A percentile compares a stretch with the other conserved stretches of the same genome.
Conservation (phyloP, 352 stramenopile genomes). For the Thalassiosira mediterranea region DNA sequence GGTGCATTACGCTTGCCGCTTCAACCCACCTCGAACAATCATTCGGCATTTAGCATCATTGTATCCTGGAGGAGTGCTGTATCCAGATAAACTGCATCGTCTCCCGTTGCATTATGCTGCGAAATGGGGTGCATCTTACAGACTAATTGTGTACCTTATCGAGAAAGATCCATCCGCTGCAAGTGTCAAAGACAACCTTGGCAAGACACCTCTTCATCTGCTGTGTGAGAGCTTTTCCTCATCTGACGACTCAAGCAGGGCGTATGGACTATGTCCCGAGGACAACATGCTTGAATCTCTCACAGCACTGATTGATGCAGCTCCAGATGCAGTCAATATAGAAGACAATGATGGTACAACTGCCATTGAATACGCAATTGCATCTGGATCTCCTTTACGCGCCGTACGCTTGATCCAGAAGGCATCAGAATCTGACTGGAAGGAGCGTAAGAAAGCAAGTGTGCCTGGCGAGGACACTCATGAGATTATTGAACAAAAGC, state of each 20-base stretch:
- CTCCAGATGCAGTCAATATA: constrained; percentile 34
- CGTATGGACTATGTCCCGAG: constrained; percentile 9
- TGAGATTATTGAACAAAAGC: constrained; percentile 22
- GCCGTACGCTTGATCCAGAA: constrained; percentile 35
- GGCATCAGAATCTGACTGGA: constrained; percentile 36
- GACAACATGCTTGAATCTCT: constrained; percentile 28
- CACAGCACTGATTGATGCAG: constrained; percentile 7
- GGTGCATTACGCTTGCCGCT: constrained; percentile 34
- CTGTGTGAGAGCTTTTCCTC: constrained; percentile 26
- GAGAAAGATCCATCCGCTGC: constrained; percentile 28
- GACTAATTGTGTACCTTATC: constrained; percentile 38
- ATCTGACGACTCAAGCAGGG: constrained; percentile 2
- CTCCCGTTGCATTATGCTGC: constrained; percentile 41
- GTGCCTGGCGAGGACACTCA: constrained; percentile 21
- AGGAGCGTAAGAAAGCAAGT: constrained; percentile 12
- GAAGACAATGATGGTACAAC: constrained; percentile 35
- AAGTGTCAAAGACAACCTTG: constrained; percentile 30
- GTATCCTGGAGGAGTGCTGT: constrained; percentile 20
- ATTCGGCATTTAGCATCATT: constrained; percentile 18
- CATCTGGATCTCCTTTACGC: constrained; percentile 9
- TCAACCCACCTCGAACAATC: constrained; percentile 36
- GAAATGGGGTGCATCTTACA: constrained; percentile 32
- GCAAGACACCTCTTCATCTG: constrained; percentile 40
- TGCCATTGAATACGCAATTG: constrained; percentile 39
- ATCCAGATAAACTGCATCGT: constrained; percentile 29